phyloP scores from a whole-genome alignment of 1,284 basidiomycete species.

The Tausonia pullulans region DNA sequence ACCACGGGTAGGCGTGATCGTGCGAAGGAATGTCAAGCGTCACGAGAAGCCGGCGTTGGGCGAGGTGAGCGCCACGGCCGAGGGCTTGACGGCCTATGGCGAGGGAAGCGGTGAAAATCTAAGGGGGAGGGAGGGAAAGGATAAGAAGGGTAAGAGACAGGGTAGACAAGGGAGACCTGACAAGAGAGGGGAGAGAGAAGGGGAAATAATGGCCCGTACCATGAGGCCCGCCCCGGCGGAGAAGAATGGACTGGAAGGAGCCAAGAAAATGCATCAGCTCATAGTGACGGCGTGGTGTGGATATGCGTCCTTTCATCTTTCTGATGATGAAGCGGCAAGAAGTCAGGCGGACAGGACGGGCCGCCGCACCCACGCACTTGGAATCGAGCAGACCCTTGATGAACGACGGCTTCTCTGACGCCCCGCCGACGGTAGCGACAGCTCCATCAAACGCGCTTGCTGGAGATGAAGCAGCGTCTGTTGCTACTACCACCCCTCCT shows the following conservation, averaged over 20 bases:
- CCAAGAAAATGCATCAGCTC: background rate
- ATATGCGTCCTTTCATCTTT: background rate
- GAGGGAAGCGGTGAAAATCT: conserved; percentile 79
- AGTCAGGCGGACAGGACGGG: background rate
- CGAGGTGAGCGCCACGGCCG: conserved; percentile 56
- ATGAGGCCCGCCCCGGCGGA: conserved; percentile 92
- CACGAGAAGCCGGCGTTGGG: conserved; percentile 83
- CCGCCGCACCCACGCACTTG: background rate
- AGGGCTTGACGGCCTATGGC: conserved; percentile 60
- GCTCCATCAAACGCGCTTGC: background rate
- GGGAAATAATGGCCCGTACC: conserved; percentile 43
- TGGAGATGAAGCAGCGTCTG: too few relatives aligned
- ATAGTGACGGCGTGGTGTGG: background rate
- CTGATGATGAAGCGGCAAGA: background rate
- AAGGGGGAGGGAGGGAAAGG: background rate
- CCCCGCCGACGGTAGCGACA: background rate
- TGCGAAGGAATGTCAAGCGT: conserved; percentile 94
- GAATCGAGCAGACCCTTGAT: conserved; percentile 6
- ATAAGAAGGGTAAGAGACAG: conserved; percentile 8
- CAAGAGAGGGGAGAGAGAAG: background rate
- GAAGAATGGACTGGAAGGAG: conserved; percentile 65
- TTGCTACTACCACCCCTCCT: too few relatives aligned
- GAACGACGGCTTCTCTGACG: background rate
- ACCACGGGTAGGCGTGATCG: conserved; percentile 92
- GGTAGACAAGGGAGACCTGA: background rate